A percentile compares a stretch with the other conserved stretches of the same genome.
Conservation (phyloP, 2,329 filamentous ascomycete genomes). For the Byssothecium circinans region DNA sequence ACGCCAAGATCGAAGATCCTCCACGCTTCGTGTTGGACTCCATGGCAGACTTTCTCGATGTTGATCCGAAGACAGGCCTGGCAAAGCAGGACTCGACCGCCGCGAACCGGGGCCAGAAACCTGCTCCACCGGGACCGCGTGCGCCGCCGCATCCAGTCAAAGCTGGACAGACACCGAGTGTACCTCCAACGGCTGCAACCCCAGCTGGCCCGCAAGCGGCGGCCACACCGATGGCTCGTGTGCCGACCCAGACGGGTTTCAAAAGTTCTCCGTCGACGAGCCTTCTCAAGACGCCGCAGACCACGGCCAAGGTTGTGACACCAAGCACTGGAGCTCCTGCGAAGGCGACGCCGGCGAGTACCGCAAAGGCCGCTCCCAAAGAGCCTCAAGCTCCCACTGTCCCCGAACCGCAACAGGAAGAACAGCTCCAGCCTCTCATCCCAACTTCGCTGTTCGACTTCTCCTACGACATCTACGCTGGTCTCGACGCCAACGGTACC, state of each 20-base stretch:
- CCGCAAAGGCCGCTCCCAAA: slow-evolving; percentile 29
- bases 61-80: slow-evolving; percentile 49
- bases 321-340: slow-evolving; percentile 35
- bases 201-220: slow-evolving; percentile 32
- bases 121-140: slow-evolving; percentile 24
- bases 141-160: slow-evolving; percentile 32
- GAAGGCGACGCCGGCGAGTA: slow-evolving; percentile 37
- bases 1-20: slow-evolving; percentile 58
- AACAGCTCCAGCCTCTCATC: slow-evolving; percentile 28
- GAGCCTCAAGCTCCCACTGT: slow-evolving; percentile 20
- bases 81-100: slow-evolving; percentile 28
- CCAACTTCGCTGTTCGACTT: slow-evolving; percentile 34
- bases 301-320: slow-evolving; percentile 36
- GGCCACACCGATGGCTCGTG: slow-evolving; percentile 42
- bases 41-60: slow-evolving; percentile 54
- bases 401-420: slow-evolving; percentile 22
- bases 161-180: slow-evolving; percentile 37
- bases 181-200: slow-evolving; percentile 40
- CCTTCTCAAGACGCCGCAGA: slow-evolving; percentile 44
- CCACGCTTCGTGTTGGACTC: slow-evolving; percentile 59
- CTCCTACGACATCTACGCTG: slow-evolving; percentile 37
- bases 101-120: slow-evolving; percentile 25
- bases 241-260: slow-evolving; percentile 41
- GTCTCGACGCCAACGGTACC: slow-evolving; percentile 34
- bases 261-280: slow-evolving; percentile 42